Percentiles rank a stretch among this genome's conserved stretches.
These are phyloP conservation scores for Saccharomycopsis phalli DNA, from an alignment of 1,139 yeast genomes.

Conservation along the genomic window DNA sequence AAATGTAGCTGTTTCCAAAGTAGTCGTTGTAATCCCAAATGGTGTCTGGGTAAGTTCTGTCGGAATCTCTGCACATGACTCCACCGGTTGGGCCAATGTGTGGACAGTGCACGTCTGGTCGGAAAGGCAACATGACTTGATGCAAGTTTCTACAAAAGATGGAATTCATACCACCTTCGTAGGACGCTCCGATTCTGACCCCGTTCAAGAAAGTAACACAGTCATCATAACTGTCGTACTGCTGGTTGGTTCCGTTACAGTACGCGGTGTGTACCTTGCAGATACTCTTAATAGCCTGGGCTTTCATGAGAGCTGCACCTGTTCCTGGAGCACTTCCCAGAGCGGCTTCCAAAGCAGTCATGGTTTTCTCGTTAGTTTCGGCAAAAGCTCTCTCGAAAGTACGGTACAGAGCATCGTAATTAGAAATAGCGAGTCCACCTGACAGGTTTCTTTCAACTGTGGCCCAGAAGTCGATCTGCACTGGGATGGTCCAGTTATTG, in stretches of 20 bases:
- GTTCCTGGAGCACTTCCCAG: neutral
- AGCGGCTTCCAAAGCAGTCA: conserved; percentile 1
- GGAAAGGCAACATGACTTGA: conserved; percentile 23
- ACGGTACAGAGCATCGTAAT: conserved; percentile 17
- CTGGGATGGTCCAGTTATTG: conserved; percentile 20
- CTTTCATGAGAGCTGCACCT: conserved; percentile 3
- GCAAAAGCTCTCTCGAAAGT: conserved; percentile 14
- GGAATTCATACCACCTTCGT: conserved; percentile 25
- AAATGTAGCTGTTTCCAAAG: conserved; percentile 6
- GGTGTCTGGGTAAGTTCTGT: conserved; percentile 18
- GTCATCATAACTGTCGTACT: conserved; percentile 20
- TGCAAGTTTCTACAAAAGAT: conserved; percentile 24
- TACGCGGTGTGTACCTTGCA: conserved; percentile 21
- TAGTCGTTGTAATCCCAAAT: conserved; percentile 14
- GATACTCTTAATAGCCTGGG: conserved; percentile 20
- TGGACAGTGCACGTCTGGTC: conserved; percentile 24
- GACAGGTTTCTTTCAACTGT: conserved; percentile 11
- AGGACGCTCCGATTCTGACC: conserved; percentile 22
- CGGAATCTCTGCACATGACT: conserved; percentile 24
- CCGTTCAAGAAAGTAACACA: conserved; percentile 19
- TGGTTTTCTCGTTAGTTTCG: conserved; percentile 4
- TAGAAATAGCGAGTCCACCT: conserved; percentile 7
- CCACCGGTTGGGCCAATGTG: conserved; percentile 25
- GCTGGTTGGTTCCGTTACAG: conserved; percentile 20
- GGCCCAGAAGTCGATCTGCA: conserved; percentile 21